Percentiles rank a stretch among this genome's conserved stretches.
Evolutionary conservation across 208 protist genomes (phyloP).

Genomic region (Acanthamoeba royreba): DNA sequence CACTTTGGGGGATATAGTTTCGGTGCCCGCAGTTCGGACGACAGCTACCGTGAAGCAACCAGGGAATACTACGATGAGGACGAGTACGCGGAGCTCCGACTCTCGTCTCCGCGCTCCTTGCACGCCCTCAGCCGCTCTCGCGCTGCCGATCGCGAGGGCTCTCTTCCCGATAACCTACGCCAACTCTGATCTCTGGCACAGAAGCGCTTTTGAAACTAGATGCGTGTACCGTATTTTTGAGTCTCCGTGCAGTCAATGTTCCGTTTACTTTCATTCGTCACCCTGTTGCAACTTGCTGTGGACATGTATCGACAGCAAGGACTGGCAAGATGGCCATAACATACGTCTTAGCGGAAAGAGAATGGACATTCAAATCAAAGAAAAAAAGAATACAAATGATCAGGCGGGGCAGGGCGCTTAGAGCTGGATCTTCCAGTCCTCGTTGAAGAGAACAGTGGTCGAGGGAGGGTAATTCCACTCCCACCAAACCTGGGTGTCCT

Average conservation of each 20-base stretch:
- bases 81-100: not conserved
- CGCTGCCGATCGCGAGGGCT: not conserved
- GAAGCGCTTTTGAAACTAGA: too few relatives aligned
- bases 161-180: not conserved
- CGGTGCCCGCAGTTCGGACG: not conserved
- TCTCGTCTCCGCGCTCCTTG: not conserved
- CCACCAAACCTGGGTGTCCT: constrained; percentile 43
- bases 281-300: too few relatives aligned
- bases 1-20: not conserved
- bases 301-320: too few relatives aligned
- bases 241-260: too few relatives aligned
- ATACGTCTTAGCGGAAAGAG: too few relatives aligned
- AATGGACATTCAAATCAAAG: too few relatives aligned
- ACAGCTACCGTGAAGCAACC: not conserved
- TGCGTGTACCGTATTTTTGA: too few relatives aligned
- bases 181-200: too few relatives aligned
- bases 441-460: constrained; percentile 26
- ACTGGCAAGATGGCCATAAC: too few relatives aligned
- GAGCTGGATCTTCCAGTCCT: constrained; percentile 55
- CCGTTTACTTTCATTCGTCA: too few relatives aligned
- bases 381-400: too few relatives aligned
- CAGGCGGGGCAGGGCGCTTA: too few relatives aligned
- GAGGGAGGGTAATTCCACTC: constrained; percentile 27
- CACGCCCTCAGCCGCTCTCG: not conserved
- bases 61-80: not conserved